Conservation (phyloP, 2,329 filamentous ascomycete species). For the Plenodomus lindquistii region DNA sequence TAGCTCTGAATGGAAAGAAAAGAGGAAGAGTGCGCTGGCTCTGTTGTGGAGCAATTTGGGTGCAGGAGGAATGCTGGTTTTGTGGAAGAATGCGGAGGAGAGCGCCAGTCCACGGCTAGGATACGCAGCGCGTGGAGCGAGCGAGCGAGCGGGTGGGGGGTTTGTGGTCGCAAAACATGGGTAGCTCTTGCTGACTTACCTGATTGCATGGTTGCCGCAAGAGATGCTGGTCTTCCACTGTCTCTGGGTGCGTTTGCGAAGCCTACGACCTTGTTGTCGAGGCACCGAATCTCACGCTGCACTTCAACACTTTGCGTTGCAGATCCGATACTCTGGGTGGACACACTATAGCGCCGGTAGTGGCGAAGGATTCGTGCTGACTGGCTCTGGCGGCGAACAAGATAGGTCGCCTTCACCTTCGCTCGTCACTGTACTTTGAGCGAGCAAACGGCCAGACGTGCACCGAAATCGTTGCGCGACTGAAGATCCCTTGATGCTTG, state of each 20-base stretch:
- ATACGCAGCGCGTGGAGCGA: slow-evolving; percentile 29
- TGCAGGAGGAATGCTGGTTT: slow-evolving; percentile 36
- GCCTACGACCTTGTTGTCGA: slow-evolving; percentile 22
- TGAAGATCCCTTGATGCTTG: slow-evolving; percentile 16
- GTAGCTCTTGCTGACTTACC: slow-evolving; percentile 42
- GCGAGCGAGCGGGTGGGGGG: slow-evolving; percentile 24
- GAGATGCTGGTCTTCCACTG: slow-evolving; percentile 25
- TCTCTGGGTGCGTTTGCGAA: slow-evolving; percentile 19
- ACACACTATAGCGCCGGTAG: slow-evolving; percentile 30
- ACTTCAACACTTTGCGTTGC: slow-evolving; percentile 25
- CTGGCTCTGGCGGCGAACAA: slow-evolving; percentile 12
- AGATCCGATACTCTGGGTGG: slow-evolving; percentile 31
- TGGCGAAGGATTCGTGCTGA: slow-evolving; percentile 31
- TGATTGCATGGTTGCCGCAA: slow-evolving; percentile 42
- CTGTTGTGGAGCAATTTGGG: slow-evolving; percentile 35
- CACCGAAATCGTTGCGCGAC: slow-evolving; percentile 3
- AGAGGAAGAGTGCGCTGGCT: slow-evolving; percentile 23
- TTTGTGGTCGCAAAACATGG: slow-evolving; percentile 30
- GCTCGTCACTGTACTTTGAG: slow-evolving; percentile 3
- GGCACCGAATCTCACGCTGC: slow-evolving; percentile 29
- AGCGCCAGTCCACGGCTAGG: slow-evolving; percentile 38
- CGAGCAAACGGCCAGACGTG: slow-evolving; percentile 10
- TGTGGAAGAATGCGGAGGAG: slow-evolving; percentile 44
- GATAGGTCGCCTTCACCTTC: slow-evolving; percentile 12
- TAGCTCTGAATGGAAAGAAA: slow-evolving; percentile 29